phyloP scores from a whole-genome alignment of 208 protist species.

The Crithidia thermophila region DNA sequence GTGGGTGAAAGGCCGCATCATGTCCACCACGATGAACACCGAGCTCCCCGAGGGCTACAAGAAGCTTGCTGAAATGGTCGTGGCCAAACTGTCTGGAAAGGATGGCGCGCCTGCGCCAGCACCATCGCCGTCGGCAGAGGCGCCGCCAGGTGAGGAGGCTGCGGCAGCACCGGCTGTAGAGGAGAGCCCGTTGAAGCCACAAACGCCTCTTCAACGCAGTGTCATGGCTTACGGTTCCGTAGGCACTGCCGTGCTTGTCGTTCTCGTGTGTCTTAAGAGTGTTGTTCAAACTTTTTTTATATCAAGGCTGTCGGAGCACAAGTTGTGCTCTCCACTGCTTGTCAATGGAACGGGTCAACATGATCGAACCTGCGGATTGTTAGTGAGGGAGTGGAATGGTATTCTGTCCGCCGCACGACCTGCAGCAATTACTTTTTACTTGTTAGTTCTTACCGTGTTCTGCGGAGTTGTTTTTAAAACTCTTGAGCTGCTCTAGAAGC shows the following conservation, averaged over 20 bases:
- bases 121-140: neutral
- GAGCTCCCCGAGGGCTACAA: slow-evolving; percentile 60
- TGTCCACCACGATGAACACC: slow-evolving; percentile 37
- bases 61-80: slow-evolving; percentile 45
- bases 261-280: slow-evolving; percentile 29
- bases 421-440: slow-evolving; percentile 13
- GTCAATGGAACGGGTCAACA: neutral
- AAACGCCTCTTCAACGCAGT: slow-evolving; percentile 29
- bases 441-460: slow-evolving; percentile 24
- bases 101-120: neutral
- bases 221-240: slow-evolving; percentile 32
- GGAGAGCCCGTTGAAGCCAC: slow-evolving; percentile 15
- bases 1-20: slow-evolving; percentile 51
- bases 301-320: neutral
- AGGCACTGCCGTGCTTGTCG: slow-evolving; percentile 21
- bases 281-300: slow-evolving; percentile 27
- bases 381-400: slow-evolving; percentile 30
- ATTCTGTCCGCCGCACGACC: slow-evolving; percentile 22
- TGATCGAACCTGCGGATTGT: slow-evolving; percentile 10
- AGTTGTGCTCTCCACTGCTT: slow-evolving; percentile 5
- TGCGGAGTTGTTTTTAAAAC: slow-evolving; percentile 23
- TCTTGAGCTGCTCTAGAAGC: slow-evolving; percentile 1
- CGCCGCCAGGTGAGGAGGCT: neutral
- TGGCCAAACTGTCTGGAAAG: slow-evolving; percentile 23
- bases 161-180: neutral